Conservation (phyloP, 2,329 filamentous ascomycete species). For the Ascochyta rabiei region DNA sequence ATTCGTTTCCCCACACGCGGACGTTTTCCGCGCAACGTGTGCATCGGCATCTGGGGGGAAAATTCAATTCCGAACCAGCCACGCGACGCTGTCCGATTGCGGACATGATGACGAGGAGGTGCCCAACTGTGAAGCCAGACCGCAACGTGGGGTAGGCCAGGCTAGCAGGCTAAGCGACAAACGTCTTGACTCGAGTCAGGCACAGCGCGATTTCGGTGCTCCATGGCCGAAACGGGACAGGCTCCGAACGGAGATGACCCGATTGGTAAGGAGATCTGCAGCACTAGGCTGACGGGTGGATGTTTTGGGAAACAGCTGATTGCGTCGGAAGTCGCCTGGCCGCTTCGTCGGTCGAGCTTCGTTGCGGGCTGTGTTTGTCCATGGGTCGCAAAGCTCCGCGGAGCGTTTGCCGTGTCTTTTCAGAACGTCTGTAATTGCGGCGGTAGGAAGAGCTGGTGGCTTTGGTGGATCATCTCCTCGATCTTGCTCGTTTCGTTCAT, state of each 20-base stretch:
- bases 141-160: background rate
- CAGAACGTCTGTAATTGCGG: slow-evolving; percentile 39
- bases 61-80: background rate
- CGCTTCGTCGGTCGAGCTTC: background rate
- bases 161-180: no score
- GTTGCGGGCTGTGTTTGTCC: background rate
- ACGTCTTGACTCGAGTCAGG: slow-evolving; percentile 3
- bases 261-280: background rate
- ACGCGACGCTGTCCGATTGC: background rate
- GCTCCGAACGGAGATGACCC: slow-evolving; percentile 4
- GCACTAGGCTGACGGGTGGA: slow-evolving; percentile 1
- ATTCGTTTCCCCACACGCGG: no score
- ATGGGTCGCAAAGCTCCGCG: background rate
- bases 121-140: background rate
- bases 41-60: background rate
- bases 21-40: no score
- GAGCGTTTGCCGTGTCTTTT: slow-evolving; percentile 4
- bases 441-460: slow-evolving; percentile 45
- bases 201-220: background rate
- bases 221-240: background rate
- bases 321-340: background rate
- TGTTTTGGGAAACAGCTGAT: background rate
- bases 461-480: slow-evolving; percentile 50
- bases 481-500: slow-evolving; percentile 53
- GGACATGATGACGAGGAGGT: background rate